A percentile compares a stretch with the other conserved stretches of the same genome.
These are phyloP conservation scores for Dispira simplex DNA, from an alignment of 192 early-diverging fungal species.

Conservation along the genomic window DNA sequence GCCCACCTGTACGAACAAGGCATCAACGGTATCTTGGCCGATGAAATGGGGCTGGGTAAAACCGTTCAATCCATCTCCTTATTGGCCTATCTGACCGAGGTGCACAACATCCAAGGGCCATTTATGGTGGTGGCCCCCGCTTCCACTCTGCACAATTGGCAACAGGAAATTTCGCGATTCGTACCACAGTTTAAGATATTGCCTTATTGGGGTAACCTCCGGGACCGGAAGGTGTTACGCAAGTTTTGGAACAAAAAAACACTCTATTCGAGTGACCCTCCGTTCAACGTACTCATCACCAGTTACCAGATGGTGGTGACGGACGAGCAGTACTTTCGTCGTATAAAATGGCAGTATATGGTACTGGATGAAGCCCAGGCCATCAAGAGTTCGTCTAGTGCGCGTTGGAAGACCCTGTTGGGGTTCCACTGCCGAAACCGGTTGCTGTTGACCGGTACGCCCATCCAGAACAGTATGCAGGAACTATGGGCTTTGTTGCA, in stretches of 20 bases:
- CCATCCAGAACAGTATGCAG: constrained; percentile 90
- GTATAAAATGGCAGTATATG: constrained; percentile 93
- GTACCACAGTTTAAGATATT: constrained; percentile 64
- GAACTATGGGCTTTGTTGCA: constrained; percentile 88
- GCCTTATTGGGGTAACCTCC: constrained; percentile 78
- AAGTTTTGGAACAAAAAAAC: constrained; percentile 64
- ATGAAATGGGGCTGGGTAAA: constrained; percentile 77
- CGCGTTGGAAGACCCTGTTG: constrained; percentile 77
- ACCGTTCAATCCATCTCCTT: constrained; percentile 85
- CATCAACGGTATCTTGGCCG: constrained; percentile 82
- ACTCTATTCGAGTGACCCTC: constrained; percentile 50
- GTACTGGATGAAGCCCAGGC: constrained; percentile 89
- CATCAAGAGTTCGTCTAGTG: constrained; percentile 77
- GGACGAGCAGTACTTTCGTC: constrained; percentile 66
- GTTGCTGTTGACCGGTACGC: constrained; percentile 77
- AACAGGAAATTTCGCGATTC: constrained; percentile 72
- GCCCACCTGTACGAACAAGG: constrained; percentile 77
- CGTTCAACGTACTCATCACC: constrained; percentile 82
- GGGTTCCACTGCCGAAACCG: constrained; percentile 76
- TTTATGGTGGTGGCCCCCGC: constrained; percentile 81
- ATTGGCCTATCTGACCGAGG: constrained; percentile 75
- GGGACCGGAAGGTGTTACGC: constrained; percentile 68
- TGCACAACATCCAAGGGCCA: constrained; percentile 79
- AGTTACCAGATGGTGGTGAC: constrained; percentile 73
- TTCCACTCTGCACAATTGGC: constrained; percentile 86